Conservation (phyloP, 306 rosid genomes). For the Gillenia trifoliata region DNA sequence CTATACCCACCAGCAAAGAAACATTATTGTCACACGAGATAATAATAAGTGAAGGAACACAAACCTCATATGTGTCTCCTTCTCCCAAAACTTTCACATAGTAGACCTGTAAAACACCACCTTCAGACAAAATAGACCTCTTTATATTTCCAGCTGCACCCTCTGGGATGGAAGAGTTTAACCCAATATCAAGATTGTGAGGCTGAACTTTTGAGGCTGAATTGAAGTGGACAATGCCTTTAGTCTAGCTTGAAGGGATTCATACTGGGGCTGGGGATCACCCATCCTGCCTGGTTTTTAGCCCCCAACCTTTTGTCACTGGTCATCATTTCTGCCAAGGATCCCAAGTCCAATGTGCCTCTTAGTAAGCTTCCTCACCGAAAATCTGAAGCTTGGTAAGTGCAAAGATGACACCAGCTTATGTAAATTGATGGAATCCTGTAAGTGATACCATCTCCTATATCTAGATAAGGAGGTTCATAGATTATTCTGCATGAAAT, state of each 20-base stretch:
- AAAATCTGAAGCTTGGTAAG: slow-evolving; percentile 83
- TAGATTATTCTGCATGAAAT: slow-evolving; percentile 57
- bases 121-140: slow-evolving; percentile 86
- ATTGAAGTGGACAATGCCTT: slow-evolving; percentile 57
- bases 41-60: not conserved
- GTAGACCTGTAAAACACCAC: slow-evolving; percentile 87
- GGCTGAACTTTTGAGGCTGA: slow-evolving; percentile 60
- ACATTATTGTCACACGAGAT: not conserved
- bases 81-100: slow-evolving; percentile 98
- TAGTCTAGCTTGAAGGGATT: slow-evolving; percentile 81
- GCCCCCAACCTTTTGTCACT: slow-evolving; percentile 60
- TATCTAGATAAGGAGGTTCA: slow-evolving; percentile 83
- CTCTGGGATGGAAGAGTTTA: slow-evolving; percentile 85
- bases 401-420: slow-evolving; percentile 54
- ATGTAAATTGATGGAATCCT: slow-evolving; percentile 87
- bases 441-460: slow-evolving; percentile 82
- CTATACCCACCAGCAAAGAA: not conserved
- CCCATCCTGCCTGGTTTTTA: slow-evolving; percentile 74
- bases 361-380: slow-evolving; percentile 79
- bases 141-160: slow-evolving; percentile 98
- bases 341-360: slow-evolving; percentile 95
- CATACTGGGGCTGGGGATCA: slow-evolving; percentile 62
- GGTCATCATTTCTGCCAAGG: slow-evolving; percentile 87
- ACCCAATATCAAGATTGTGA: slow-evolving; percentile 60
- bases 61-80: slow-evolving; percentile 98